phyloP scores from a whole-genome alignment of 1,284 basidiomycete species.

The Trichosporon coremiiforme region DNA sequence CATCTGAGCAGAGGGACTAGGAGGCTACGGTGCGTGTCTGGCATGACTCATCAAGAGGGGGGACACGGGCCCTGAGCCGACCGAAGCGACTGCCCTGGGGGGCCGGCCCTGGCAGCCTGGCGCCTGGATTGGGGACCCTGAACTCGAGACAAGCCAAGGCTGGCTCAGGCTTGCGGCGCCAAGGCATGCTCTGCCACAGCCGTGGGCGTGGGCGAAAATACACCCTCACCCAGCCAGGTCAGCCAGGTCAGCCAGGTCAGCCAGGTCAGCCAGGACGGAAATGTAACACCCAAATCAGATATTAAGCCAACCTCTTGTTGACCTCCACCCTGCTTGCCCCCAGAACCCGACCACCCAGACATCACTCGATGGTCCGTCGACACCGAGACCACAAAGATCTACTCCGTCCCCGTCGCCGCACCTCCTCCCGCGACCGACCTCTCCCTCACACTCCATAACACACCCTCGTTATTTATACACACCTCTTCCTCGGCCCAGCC shows the following conservation, averaged over 20 bases:
- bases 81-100: neutral
- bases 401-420: constrained; percentile 1
- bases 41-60: constrained; percentile 2
- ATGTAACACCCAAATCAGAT: constrained; percentile 6
- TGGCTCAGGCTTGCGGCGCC: neutral
- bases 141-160: no score
- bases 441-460: neutral
- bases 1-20: neutral
- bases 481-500: neutral
- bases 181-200: neutral
- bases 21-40: neutral
- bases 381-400: neutral
- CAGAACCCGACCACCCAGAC: neutral
- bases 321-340: constrained; percentile 8
- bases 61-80: neutral
- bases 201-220: constrained; percentile 1
- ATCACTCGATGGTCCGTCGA: constrained; percentile 16
- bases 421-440: neutral
- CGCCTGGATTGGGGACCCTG: neutral
- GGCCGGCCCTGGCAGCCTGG: neutral
- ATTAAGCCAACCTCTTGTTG: neutral
- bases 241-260: no score
- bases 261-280: no score
- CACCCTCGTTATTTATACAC: constrained; percentile 1
- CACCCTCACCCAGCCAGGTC: neutral